These are phyloP conservation scores for sunflower (Helianthus annuus) DNA, from an alignment of 129 eudicot genomes.

Conservation along the genomic window DNA sequence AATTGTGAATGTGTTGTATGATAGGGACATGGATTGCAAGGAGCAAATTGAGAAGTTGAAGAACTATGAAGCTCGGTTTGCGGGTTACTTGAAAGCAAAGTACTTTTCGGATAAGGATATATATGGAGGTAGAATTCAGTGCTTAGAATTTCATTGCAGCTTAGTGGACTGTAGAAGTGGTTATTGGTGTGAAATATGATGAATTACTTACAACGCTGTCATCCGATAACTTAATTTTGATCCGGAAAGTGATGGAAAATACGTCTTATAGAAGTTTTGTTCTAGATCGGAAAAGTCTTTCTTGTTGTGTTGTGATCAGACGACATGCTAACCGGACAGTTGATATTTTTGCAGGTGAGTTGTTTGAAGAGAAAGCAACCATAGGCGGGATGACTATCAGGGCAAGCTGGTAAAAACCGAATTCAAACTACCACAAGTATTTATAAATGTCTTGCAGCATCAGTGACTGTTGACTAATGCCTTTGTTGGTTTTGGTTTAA, in stretches of 20 bases:
- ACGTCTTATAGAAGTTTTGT: neutral
- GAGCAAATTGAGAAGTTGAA: slow-evolving; percentile 45
- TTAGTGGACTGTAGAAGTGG: neutral
- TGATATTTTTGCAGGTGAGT: slow-evolving; percentile 29
- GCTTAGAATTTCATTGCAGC: neutral
- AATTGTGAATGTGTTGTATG: slow-evolving; percentile 11
- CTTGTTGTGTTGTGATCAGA: slow-evolving; percentile 10
- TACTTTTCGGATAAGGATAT: slow-evolving; percentile 74
- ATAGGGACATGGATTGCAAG: slow-evolving; percentile 44
- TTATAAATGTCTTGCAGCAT: neutral
- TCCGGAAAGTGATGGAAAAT: neutral
- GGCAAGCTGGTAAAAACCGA: slow-evolving; percentile 41
- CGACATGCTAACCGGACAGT: neutral
- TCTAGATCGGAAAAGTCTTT: neutral
- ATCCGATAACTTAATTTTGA: neutral
- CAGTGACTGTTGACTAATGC: neutral
- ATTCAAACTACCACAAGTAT: too few relatives aligned
- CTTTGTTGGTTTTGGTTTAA: neutral
- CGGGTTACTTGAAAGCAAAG: slow-evolving; percentile 50
- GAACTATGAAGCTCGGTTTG: slow-evolving; percentile 58
- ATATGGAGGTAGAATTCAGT: slow-evolving; percentile 60
- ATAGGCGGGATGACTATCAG: slow-evolving; percentile 42
- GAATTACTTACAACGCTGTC: neutral
- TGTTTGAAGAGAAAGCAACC: slow-evolving; percentile 44
- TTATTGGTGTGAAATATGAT: neutral